Conservation (phyloP, 306 rosid genomes). For the Rosa multiflora region DNA sequence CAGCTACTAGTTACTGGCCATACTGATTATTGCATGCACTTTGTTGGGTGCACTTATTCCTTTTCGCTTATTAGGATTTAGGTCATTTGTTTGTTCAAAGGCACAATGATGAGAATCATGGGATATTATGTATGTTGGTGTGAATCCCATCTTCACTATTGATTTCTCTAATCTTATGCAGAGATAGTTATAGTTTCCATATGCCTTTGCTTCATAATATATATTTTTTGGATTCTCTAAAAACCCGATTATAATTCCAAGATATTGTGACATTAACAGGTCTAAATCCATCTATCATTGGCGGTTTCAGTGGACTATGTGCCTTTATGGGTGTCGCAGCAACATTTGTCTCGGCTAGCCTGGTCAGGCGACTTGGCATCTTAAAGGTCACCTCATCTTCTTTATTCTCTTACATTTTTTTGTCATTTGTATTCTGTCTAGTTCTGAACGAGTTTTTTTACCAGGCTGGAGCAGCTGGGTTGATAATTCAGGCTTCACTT, state of each 20-base stretch:
- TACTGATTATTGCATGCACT: not conserved
- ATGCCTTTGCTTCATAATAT: not conserved
- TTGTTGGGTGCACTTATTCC: not conserved
- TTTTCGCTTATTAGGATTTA: not conserved
- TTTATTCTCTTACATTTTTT: constrained; percentile 13
- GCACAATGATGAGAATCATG: not conserved
- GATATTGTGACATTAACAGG: constrained; percentile 42
- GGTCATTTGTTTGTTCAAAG: not conserved
- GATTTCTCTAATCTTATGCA: not conserved
- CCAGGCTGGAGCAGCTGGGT: constrained; percentile 96
- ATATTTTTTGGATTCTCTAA: not conserved
- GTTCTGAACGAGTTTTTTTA: constrained; percentile 24
- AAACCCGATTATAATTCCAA: constrained; percentile 8
- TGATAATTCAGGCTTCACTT: constrained; percentile 89
- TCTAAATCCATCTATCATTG: constrained; percentile 78
- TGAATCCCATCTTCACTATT: not conserved
- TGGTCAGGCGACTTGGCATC: constrained; percentile 78
- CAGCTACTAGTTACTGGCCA: not conserved
- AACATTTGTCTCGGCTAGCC: constrained; percentile 81
- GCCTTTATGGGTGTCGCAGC: constrained; percentile 98
- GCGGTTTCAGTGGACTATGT: constrained; percentile 88
- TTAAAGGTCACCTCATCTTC: constrained; percentile 57
- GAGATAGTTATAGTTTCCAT: not conserved
- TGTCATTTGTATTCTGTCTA: constrained; percentile 14
- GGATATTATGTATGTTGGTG: not conserved